These are phyloP conservation scores for Neofusicoccum laricinum DNA, from an alignment of 2,329 filamentous ascomycete species.

Conservation along the genomic window DNA sequence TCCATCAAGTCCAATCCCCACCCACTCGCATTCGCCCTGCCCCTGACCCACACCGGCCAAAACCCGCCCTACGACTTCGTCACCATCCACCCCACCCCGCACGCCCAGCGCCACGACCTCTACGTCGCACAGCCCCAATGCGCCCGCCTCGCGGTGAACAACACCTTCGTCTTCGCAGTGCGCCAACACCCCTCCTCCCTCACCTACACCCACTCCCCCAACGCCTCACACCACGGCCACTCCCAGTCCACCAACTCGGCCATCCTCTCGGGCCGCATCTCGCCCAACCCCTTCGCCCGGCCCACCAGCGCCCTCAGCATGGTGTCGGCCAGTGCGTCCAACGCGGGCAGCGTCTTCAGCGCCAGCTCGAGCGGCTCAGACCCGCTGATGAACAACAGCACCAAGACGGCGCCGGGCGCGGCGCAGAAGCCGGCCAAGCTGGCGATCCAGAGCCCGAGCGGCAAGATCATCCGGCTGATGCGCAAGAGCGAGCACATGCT, in stretches of 20 bases:
- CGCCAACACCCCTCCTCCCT: slow-evolving; percentile 80
- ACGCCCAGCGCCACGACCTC: slow-evolving; percentile 94
- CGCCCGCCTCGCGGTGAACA: slow-evolving; percentile 81
- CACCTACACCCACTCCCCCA: slow-evolving; percentile 31
- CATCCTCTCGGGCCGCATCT: slow-evolving; percentile 43
- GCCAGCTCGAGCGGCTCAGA: slow-evolving; percentile 33
- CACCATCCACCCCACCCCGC: slow-evolving; percentile 88
- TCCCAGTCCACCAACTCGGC: slow-evolving; percentile 27
- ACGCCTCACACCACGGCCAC: slow-evolving; percentile 25
- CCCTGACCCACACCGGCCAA: slow-evolving; percentile 83
- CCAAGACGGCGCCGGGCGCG: slow-evolving; percentile 50
- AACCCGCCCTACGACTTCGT: slow-evolving; percentile 95
- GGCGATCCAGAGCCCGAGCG: slow-evolving; percentile 88
- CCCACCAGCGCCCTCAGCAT: slow-evolving; percentile 61
- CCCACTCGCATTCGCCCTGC: slow-evolving; percentile 82
- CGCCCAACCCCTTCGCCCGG: slow-evolving; percentile 52
- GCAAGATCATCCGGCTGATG: slow-evolving; percentile 88
- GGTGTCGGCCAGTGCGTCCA: slow-evolving; percentile 52
- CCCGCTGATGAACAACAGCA: background rate
- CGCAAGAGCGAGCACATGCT: slow-evolving; percentile 70
- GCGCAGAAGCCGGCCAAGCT: slow-evolving; percentile 80
- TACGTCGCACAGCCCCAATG: slow-evolving; percentile 98
- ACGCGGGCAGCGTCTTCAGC: slow-evolving; percentile 49
- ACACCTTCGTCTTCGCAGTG: slow-evolving; percentile 96
- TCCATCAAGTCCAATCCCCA: slow-evolving; percentile 96